Evolutionary conservation across 2,329 filamentous ascomycete species (phyloP).

Genomic region (Microsporum ferrugineum): DNA sequence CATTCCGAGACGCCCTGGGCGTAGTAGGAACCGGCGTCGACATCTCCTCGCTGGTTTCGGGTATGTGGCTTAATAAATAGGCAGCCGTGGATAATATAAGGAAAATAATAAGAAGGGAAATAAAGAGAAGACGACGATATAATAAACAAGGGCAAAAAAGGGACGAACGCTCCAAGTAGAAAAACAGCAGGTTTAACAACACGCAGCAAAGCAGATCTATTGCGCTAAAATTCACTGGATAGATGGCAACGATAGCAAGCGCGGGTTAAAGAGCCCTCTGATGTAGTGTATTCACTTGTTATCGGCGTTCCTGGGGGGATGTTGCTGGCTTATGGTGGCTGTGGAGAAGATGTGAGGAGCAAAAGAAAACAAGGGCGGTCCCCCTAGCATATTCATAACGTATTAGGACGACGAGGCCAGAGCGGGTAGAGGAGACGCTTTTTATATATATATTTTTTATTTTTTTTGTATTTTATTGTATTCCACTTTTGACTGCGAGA

Average conservation of each 20-base stretch:
- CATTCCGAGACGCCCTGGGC: constrained; percentile 30
- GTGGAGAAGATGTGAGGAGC: neutral
- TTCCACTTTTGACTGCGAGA: neutral
- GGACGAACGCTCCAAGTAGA: constrained; percentile 10
- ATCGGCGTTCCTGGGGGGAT: neutral
- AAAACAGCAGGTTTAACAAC: constrained; percentile 6
- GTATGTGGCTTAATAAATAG: constrained; percentile 40
- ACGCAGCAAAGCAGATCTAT: constrained; percentile 7
- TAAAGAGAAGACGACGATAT: neutral
- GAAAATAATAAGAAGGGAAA: constrained; percentile 20
- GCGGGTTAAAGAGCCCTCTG: neutral
- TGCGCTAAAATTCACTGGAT: constrained; percentile 1
- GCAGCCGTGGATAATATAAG: constrained; percentile 30
- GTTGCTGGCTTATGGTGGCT: neutral
- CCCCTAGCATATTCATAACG: constrained; percentile 10
- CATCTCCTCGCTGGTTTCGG: constrained; percentile 27
- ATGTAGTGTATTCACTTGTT: neutral
- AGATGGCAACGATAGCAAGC: neutral
- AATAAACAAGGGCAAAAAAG: neutral
- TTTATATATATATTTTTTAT: neutral
- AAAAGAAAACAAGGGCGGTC: constrained; percentile 4
- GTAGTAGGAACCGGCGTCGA: constrained; percentile 33
- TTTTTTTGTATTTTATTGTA: neutral
- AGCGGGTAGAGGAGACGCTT: neutral
- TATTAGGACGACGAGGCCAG: neutral